These are phyloP conservation scores for Tetrapisispora taiwanensis DNA, from an alignment of 805 yeast genomes.

Conservation along the genomic window DNA sequence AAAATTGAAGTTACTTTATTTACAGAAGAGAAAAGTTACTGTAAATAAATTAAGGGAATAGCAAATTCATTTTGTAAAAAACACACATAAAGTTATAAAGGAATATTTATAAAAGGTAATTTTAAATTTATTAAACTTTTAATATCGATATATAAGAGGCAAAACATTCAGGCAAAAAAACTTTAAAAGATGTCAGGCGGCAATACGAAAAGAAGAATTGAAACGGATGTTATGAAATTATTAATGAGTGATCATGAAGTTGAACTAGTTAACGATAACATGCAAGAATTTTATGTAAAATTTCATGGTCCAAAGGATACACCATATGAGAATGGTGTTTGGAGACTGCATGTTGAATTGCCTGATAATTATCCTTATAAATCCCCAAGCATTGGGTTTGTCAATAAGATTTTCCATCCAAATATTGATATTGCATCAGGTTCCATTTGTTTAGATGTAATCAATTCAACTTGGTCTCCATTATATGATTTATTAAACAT, in stretches of 20 bases:
- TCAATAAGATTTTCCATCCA: slow-evolving; percentile 87
- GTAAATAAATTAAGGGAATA: no score
- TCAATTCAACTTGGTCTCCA: slow-evolving; percentile 97
- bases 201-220: slow-evolving; percentile 45
- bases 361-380: slow-evolving; percentile 95
- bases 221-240: slow-evolving; percentile 91
- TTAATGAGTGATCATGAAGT: slow-evolving; percentile 92
- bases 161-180: no score
- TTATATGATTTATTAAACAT: slow-evolving; percentile 88
- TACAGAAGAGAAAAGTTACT: no score
- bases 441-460: slow-evolving; percentile 89
- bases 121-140: no score
- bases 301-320: slow-evolving; percentile 82
- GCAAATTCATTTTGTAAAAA: no score
- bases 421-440: slow-evolving; percentile 88
- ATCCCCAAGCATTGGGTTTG: slow-evolving; percentile 91
- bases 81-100: no score
- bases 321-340: slow-evolving; percentile 80
- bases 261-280: slow-evolving; percentile 64
- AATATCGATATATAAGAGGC: no score
- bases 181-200: slow-evolving; percentile 3
- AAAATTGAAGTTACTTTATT: no score
- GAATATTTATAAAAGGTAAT: no score
- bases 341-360: slow-evolving; percentile 86
- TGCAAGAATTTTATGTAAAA: slow-evolving; percentile 78